These are phyloP conservation scores for Camelina laxa DNA, from an alignment of 345 rosid species.

Conservation along the genomic window DNA sequence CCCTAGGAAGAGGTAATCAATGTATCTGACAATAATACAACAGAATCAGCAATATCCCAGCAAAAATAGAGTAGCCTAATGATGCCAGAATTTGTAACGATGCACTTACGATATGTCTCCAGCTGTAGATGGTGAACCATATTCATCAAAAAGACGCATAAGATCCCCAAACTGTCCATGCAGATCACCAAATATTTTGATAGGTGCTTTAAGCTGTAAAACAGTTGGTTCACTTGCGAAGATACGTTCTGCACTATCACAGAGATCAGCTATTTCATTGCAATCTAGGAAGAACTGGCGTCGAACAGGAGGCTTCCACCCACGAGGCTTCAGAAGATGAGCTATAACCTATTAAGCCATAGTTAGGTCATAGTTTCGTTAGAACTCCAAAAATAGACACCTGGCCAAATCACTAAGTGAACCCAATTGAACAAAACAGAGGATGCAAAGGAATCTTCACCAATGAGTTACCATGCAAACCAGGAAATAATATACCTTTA, in stretches of 20 bases:
- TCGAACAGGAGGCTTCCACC: conserved; percentile 94
- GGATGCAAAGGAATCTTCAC: conserved; percentile 1
- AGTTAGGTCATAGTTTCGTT: conserved; percentile 9
- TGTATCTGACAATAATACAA: conserved; percentile 64
- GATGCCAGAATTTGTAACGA: conserved; percentile 13
- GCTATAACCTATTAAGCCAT: conserved; percentile 64
- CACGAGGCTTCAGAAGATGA: conserved; percentile 90
- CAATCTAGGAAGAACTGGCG: conserved; percentile 93
- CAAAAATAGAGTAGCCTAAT: conserved; percentile 14
- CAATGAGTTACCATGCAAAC: conserved; percentile 7
- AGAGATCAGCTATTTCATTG: conserved; percentile 91
- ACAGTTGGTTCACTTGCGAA: conserved; percentile 87
- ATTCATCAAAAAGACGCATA: conserved; percentile 96
- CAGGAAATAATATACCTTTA: conserved; percentile 14
- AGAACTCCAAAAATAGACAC: conserved; percentile 8
- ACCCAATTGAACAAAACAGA: neutral
- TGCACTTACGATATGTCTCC: conserved; percentile 90
- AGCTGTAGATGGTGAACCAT: conserved; percentile 93
- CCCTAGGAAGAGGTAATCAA: conserved; percentile 94
- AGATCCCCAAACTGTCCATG: conserved; percentile 97
- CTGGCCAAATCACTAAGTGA: neutral
- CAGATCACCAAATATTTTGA: conserved; percentile 92
- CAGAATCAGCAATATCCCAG: conserved; percentile 24
- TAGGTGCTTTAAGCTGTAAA: conserved; percentile 84
- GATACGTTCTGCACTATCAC: conserved; percentile 85